phyloP scores from a whole-genome alignment of 768 basidiomycete species.

The Multifurca ochricompacta region DNA sequence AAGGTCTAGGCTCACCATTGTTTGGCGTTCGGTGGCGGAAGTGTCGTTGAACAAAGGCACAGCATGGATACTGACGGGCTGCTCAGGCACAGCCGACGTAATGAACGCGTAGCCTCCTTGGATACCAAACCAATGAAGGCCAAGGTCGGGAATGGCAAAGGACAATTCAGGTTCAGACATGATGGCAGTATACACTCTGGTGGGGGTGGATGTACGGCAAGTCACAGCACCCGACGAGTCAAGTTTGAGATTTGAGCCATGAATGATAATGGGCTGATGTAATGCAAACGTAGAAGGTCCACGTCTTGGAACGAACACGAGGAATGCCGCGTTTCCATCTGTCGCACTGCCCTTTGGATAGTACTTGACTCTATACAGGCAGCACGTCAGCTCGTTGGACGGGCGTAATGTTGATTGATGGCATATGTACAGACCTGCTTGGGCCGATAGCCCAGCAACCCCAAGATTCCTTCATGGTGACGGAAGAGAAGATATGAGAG shows the following conservation, averaged over 20 bases:
- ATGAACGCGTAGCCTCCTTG: conserved; percentile 15
- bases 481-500: conserved; percentile 21
- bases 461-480: conserved; percentile 23
- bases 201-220: conserved; percentile 7
- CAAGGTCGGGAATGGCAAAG: conserved; percentile 12
- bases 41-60: conserved; percentile 12
- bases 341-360: conserved; percentile 7
- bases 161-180: conserved; percentile 8
- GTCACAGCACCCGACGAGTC: conserved; percentile 6
- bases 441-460: conserved; percentile 30
- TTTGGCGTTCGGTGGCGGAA: background rate
- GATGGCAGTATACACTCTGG: conserved; percentile 15
- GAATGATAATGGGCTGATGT: conserved; percentile 20
- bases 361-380: conserved; percentile 13
- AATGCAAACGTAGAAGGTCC: conserved; percentile 13
- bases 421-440: conserved; percentile 14
- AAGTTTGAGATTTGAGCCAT: conserved; percentile 15
- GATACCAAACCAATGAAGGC: conserved; percentile 19
- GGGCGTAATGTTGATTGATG: background rate
- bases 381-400: background rate
- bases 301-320: conserved; percentile 16
- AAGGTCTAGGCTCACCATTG: conserved; percentile 9
- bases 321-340: conserved; percentile 13
- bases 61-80: conserved; percentile 8
- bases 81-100: conserved; percentile 8